Conservation (phyloP, 2,329 filamentous ascomycete genomes). For the Paracorniculantispora psalliotae region DNA sequence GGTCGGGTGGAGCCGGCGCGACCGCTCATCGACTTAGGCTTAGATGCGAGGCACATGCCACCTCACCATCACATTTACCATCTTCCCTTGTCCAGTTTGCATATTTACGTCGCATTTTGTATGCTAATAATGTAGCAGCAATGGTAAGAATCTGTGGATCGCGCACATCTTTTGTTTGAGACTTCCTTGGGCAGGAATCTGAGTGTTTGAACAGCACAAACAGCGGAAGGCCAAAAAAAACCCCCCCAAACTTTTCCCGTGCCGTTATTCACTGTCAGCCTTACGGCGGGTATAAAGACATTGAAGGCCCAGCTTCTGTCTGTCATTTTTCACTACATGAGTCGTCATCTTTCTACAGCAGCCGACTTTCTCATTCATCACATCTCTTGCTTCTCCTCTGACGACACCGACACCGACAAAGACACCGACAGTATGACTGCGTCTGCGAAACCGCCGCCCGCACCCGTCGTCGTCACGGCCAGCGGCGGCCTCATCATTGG, state of each 20-base stretch:
- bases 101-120: neutral
- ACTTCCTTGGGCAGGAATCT: neutral
- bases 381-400: neutral
- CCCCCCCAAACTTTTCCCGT: no score
- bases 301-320: no score
- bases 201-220: neutral
- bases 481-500: constrained; percentile 22
- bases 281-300: no score
- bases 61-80: neutral
- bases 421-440: no score
- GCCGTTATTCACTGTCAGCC: no score
- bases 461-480: constrained; percentile 17
- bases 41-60: neutral
- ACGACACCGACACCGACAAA: neutral
- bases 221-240: neutral
- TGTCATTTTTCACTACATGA: no score
- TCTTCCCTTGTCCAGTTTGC: neutral
- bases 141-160: neutral
- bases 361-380: no score
- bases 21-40: neutral
- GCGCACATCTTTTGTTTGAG: neutral
- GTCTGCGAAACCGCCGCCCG: no score
- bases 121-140: neutral
- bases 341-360: no score
- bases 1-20: neutral